These are phyloP conservation scores for Tricholoma sp. DNA, from an alignment of 768 basidiomycete genomes.

Conservation along the genomic window DNA sequence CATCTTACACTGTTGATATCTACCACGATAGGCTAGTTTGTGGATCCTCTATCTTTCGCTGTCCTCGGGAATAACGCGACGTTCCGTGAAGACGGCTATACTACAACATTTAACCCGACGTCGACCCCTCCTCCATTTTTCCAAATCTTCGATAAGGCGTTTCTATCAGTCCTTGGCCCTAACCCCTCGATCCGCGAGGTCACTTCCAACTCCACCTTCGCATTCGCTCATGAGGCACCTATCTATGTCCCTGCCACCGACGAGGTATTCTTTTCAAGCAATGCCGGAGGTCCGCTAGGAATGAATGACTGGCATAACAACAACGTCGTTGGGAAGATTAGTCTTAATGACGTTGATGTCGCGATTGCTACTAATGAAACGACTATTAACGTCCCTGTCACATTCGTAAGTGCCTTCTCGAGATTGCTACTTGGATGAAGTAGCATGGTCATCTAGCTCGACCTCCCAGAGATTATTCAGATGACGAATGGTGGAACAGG, in stretches of 20 bases:
- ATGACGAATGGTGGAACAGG: conserved; percentile 72
- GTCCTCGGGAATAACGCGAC: conserved; percentile 38
- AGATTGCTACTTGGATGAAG: background rate
- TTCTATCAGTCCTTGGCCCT: conserved; percentile 54
- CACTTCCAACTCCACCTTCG: conserved; percentile 55
- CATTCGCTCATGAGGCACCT: conserved; percentile 78
- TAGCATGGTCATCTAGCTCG: conserved; percentile 34
- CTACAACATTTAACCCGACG: conserved; percentile 47
- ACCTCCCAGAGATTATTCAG: conserved; percentile 52
- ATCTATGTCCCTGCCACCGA: conserved; percentile 64
- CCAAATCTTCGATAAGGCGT: conserved; percentile 44
- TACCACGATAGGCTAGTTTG: conserved; percentile 29
- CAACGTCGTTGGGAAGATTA: conserved; percentile 60
- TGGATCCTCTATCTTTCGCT: conserved; percentile 46
- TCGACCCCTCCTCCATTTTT: conserved; percentile 56
- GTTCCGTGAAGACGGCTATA: conserved; percentile 34
- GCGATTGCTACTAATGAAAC: conserved; percentile 32
- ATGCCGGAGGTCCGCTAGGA: conserved; percentile 60
- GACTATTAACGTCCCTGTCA: conserved; percentile 45
- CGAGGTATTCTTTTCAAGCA: conserved; percentile 69
- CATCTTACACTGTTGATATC: background rate
- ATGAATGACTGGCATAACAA: conserved; percentile 61
- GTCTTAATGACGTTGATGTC: conserved; percentile 46
- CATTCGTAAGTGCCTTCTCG: conserved; percentile 25
- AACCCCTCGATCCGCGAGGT: conserved; percentile 55